These are phyloP conservation scores for Rhynchosporium agropyri DNA, from an alignment of 2,329 filamentous ascomycete genomes.

Conservation along the genomic window DNA sequence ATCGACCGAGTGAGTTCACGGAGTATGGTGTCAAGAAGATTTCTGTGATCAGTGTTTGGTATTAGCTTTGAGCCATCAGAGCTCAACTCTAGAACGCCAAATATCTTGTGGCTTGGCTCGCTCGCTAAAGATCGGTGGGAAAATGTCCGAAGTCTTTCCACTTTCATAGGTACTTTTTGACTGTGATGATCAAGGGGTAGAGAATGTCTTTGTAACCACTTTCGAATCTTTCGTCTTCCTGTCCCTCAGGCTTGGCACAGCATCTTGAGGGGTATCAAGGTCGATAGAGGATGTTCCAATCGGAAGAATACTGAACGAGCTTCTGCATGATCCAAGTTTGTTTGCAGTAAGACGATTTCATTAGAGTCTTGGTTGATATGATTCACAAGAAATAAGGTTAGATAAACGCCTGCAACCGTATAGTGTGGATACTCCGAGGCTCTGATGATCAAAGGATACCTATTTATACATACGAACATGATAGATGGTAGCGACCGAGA, in stretches of 20 bases:
- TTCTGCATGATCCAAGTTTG: conserved; percentile 17
- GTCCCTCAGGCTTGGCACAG: neutral
- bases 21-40: conserved; percentile 7
- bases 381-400: no score
- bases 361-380: neutral
- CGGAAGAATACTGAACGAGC: conserved; percentile 5
- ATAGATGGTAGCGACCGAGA: no score
- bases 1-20: conserved; percentile 1
- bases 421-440: no score
- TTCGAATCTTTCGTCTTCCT: conserved; percentile 8
- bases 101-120: conserved; percentile 19
- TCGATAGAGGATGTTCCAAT: conserved; percentile 2
- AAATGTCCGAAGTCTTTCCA: conserved; percentile 9
- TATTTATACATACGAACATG: no score
- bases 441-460: no score
- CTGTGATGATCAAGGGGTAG: conserved; percentile 1
- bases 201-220: conserved; percentile 7
- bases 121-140: conserved; percentile 16
- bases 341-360: conserved; percentile 13
- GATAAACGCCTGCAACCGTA: no score
- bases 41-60: conserved; percentile 15
- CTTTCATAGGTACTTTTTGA: neutral
- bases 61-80: conserved; percentile 19
- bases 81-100: conserved; percentile 12
- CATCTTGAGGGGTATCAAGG: neutral